Base-by-base conservation (phyloP, 306 rosid species). In the Cicer yamashitae region DNA sequence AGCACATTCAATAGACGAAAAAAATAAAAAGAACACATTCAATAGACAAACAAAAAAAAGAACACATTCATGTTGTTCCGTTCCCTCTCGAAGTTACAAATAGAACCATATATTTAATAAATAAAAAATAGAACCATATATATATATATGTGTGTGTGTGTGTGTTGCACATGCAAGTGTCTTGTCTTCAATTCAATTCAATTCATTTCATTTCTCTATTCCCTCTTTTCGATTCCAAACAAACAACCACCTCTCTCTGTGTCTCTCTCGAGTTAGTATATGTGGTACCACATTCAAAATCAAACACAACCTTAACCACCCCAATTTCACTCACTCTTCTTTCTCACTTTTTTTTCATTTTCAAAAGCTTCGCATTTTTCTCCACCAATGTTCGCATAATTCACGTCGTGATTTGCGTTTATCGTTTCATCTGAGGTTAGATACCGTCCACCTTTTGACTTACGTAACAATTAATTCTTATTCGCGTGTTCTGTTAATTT, bases 351-450 rank as follows among this genome's bases (percentile, higher is more conserved):
- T 51, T 3, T 6, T 43, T 43, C 46, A 7, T 9, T 54, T 8
- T 51, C 40, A 5, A 25, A 25, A 58, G 4, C 39, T 25, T 68
- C 8, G 45, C 37, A 38, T 10, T 57, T 65, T 14, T 9, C 4
- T 39, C 2, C 62, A 68, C 39, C 44, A 78, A 62, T 34, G 46
- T 65, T 53, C 51, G 13, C 51, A 40, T 11, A 40, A 52, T 70
- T 56, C 57, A 50, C 47, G 61, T 60, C 81, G 43, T 22, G 68
- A 63, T 63, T 79, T 64, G 15, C 14, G 41, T 6, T 14, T 7
- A 14, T n/a, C 12, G 3, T 54, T 17, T 13, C 65, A 47, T 46
- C 67, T 66, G 48, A 45, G 60, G 47, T 74, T 52, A 43, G 8
- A n/a, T 14, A 13, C 15, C 39, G 52, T 63, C 67, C 10, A 37